These are phyloP conservation scores for Hypoxylon sp. DNA, from an alignment of 2,329 filamentous ascomycete species.

Conservation along the genomic window DNA sequence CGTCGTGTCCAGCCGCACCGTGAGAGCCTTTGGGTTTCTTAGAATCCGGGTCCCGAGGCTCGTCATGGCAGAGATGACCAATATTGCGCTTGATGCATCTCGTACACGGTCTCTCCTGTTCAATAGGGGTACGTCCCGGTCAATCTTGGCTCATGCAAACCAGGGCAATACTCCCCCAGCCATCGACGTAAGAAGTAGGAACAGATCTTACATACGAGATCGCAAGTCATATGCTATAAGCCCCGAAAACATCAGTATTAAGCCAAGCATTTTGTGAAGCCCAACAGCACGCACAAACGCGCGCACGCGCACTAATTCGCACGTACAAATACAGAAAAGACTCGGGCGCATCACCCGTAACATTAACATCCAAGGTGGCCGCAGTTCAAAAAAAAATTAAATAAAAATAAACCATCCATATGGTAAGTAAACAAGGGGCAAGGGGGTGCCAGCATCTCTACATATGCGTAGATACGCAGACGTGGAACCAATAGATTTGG, in stretches of 20 bases:
- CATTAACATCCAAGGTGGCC: conserved; percentile 42
- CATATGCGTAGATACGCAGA: conserved; percentile 45
- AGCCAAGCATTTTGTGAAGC: conserved; percentile 54
- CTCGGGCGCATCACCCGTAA: conserved; percentile 43
- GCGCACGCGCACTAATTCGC: conserved; percentile 28
- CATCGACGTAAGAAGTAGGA: conserved; percentile 50
- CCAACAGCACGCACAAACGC: conserved; percentile 40
- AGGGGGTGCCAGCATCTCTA: conserved; percentile 33
- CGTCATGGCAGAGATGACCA: conserved; percentile 97
- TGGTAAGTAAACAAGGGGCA: conserved; percentile 40
- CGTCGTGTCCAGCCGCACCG: conserved; percentile 69
- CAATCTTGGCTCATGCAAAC: conserved; percentile 52
- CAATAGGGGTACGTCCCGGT: conserved; percentile 53
- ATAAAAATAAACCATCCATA: conserved; percentile 28
- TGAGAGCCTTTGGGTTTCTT: conserved; percentile 82
- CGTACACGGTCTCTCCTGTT: conserved; percentile 92
- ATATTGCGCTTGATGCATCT: conserved; percentile 99
- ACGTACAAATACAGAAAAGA: conserved; percentile 33
- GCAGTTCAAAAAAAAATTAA: conserved; percentile 5
- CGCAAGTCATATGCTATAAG: conserved; percentile 89
- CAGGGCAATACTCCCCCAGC: conserved; percentile 46
- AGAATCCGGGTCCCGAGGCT: conserved; percentile 85
- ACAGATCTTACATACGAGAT: conserved; percentile 76
- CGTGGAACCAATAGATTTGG: conserved; percentile 52
- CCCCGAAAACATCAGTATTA: conserved; percentile 60